Base-by-base conservation (phyloP, 2,329 filamentous ascomycete genomes). In the Davidsoniella neocaledoniae region DNA sequence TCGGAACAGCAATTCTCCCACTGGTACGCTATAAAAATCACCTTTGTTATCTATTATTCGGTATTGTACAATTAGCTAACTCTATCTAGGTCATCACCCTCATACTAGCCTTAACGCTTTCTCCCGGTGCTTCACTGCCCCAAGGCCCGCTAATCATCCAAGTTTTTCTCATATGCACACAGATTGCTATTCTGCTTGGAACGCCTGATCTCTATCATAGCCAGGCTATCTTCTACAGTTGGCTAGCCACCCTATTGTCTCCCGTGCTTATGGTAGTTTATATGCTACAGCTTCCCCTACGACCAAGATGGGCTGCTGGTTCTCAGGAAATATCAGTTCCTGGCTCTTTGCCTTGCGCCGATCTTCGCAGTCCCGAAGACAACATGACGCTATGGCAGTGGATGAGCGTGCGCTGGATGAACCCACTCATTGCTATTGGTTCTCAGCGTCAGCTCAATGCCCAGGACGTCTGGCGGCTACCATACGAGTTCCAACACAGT, bases 401-500 rank as follows among this genome's bases (percentile, higher is more conserved):
- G 64, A 83, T 90, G 75, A 81, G 77, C 5, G 81, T 94, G 25
- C 83, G 77, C 0, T 94, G 87, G 87, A 81, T 94, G 65, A 68
- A 69, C 0, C 81, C 86, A 0, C 64, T 94, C 5, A 86, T 93
- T 10, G 66, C 68, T 1, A 63, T 78, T 21, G 85, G 81, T 1
- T 73, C 69, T 40, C 66, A 68, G 26, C 70, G 77, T 39, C 81
- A 86, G 56, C 67, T 94, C 7, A 67, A 86, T 36, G 79, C 87
- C 38, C 74, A 81, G 37, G 86, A 94, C 59, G 82, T 94, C 2
- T 94, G 87, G 87, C 68, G 73, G 38, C 66, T 94, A 0, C 78
- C 79, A 0, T 83, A 79, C 56, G 82, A 91, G 48, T 94, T 90
- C 54, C 86, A 94, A 57, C 87, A 94, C 60, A 72, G 68, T 33